These are phyloP conservation scores for Novakomyces olei DNA, from an alignment of 805 yeast genomes.

Conservation along the genomic window DNA sequence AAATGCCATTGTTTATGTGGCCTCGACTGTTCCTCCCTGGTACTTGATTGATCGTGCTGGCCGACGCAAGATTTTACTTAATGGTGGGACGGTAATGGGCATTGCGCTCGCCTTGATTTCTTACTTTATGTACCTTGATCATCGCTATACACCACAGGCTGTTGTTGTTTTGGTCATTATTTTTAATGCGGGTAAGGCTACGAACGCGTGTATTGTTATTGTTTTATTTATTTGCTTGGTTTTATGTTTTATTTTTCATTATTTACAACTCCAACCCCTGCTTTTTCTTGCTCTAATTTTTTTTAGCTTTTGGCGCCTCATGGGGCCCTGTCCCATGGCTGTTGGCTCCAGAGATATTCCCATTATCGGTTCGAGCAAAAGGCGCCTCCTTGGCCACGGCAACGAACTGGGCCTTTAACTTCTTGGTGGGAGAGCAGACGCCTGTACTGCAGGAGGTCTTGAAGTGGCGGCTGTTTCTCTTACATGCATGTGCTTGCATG, in stretches of 20 bases:
- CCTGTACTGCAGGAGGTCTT: conserved; percentile 62
- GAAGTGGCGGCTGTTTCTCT: conserved; percentile 57
- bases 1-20: conserved; percentile 35
- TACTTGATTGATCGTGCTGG: conserved; percentile 81
- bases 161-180: conserved; percentile 60
- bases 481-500: conserved; percentile 61
- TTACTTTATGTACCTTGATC: conserved; percentile 30
- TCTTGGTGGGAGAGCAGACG: conserved; percentile 77
- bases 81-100: conserved; percentile 69
- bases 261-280: too few species aligned
- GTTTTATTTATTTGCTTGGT: too few species aligned
- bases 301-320: conserved; percentile 61
- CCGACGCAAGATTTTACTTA: conserved; percentile 55
- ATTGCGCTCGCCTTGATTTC: conserved; percentile 43
- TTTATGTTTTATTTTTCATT: too few species aligned
- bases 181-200: conserved; percentile 63
- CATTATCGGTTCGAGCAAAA: conserved; percentile 62
- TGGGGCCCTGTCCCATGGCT: conserved; percentile 95
- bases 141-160: conserved; percentile 35
- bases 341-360: conserved; percentile 50
- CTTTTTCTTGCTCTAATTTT: too few species aligned
- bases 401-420: conserved; percentile 81
- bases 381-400: conserved; percentile 85
- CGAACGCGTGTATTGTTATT: too few species aligned
- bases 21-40: conserved; percentile 76